Evolutionary conservation across 768 basidiomycete genomes (phyloP).

Genomic region (Calocera cornea): DNA sequence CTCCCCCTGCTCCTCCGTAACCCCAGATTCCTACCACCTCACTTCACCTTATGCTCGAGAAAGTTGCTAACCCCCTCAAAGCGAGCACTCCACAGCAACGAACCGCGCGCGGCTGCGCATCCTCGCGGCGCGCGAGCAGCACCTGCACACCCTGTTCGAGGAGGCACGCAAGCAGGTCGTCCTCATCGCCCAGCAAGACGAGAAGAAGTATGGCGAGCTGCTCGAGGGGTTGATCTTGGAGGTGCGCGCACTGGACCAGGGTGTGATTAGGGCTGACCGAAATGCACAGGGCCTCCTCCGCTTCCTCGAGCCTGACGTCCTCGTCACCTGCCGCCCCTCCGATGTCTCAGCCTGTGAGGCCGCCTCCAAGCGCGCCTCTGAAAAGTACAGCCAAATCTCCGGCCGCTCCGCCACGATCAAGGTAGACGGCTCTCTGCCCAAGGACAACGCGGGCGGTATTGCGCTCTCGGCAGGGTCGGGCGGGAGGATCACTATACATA

Average conservation of each 20-base stretch:
- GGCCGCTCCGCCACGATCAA: constrained; percentile 48
- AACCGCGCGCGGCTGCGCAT: constrained; percentile 90
- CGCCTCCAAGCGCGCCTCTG: constrained; percentile 51
- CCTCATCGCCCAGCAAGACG: constrained; percentile 46
- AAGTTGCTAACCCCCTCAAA: constrained; percentile 24
- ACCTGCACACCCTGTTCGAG: constrained; percentile 76
- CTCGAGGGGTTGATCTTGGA: constrained; percentile 76
- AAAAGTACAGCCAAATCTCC: constrained; percentile 61
- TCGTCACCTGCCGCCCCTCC: constrained; percentile 49
- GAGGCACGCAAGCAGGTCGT: constrained; percentile 47
- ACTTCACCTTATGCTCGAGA: not conserved
- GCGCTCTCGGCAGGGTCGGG: constrained; percentile 55
- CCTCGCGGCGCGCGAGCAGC: constrained; percentile 81
- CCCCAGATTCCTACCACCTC: too few relatives aligned
- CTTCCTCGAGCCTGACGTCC: constrained; percentile 61
- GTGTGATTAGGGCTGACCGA: too few relatives aligned
- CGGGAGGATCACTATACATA: constrained; percentile 72
- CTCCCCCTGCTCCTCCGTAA: not conserved
- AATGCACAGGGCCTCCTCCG: constrained; percentile 59
- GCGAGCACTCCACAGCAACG: constrained; percentile 87
- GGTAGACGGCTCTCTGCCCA: constrained; percentile 47
- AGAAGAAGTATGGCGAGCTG: constrained; percentile 63
- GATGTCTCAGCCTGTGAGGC: constrained; percentile 49
- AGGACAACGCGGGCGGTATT: constrained; percentile 76
- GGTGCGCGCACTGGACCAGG: too few relatives aligned